Base-by-base conservation (phyloP, 2,329 filamentous ascomycete genomes). In the Colletotrichum simmondsii region DNA sequence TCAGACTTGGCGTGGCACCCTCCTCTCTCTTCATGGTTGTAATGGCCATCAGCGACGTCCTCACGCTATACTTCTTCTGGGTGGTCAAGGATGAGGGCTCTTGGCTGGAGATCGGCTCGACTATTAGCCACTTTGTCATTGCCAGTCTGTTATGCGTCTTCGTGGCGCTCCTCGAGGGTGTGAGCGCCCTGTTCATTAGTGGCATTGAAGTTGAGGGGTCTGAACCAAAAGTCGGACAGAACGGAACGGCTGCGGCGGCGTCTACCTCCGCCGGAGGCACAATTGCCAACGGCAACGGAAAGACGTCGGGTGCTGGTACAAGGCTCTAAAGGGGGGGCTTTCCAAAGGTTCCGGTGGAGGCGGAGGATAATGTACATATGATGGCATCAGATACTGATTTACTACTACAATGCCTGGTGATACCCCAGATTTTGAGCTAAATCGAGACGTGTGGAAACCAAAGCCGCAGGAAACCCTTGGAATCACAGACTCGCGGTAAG, bases 11-110 rank as follows among this genome's bases (percentile, higher is more conserved):
- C 19, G 93, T 99, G 0, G 93, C 95, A 10, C 95, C 95, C 0
- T 95, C 93, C 52, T 94, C 95, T 6, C 85, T 99, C 4, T 98
- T 98, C 84, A 98, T 98, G 93, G 86, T 96, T 2, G 95, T 97
- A 63, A 97, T 98, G 91, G 94, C 93, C 0, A 90, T 97, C 64
- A 95, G 93, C 73, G 97, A 99, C 80, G 91, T 98, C 62, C 88
- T 98, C 80, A 98, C 97, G 4, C 87, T 99, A 65, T 94, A 97
- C 78, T 99, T 99, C 86, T 99, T 99, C 84, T 99, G 94, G 91
- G 94, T 98, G 78, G 97, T 99, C 58, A 94, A 93, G 78, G 97
- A 99, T 77, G 97, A 99, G 81, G 97, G 97, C 0, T 97, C 93
- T 26, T 99, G 97, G 97, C 85, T 99, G 72, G 97, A 99, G 80